Conservation (phyloP, 805 yeast genomes). For the Cyberlindnera nakhonratchasimensis region DNA sequence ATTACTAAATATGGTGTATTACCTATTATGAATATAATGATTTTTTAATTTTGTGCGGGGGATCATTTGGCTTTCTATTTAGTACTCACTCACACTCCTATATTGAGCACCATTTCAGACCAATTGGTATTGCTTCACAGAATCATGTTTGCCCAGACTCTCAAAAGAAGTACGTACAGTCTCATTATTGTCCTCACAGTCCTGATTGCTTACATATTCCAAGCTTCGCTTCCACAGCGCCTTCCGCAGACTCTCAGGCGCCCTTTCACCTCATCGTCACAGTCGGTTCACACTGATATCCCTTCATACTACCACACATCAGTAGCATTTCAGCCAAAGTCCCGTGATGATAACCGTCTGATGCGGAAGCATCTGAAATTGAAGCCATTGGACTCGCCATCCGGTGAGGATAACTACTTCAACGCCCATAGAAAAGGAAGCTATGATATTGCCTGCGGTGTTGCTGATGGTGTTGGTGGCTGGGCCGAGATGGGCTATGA, state of each 20-base stretch:
- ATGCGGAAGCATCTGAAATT: slow-evolving; percentile 28
- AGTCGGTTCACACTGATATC: slow-evolving; percentile 12
- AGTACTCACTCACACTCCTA: neutral
- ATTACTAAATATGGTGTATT: neutral
- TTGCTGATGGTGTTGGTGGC: slow-evolving; percentile 97
- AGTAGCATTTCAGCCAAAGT: slow-evolving; percentile 74
- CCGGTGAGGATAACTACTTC: slow-evolving; percentile 78
- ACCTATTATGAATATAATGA: neutral
- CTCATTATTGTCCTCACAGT: slow-evolving; percentile 14
- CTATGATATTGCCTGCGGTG: slow-evolving; percentile 55
- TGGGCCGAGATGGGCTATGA: slow-evolving; percentile 93
- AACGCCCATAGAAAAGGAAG: slow-evolving; percentile 34
- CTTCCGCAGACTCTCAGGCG: slow-evolving; percentile 8
- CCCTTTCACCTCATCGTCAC: slow-evolving; percentile 18
- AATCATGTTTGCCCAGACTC: slow-evolving; percentile 17
- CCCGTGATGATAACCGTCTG: slow-evolving; percentile 50
- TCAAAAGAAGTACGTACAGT: slow-evolving; percentile 27
- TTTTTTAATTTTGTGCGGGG: neutral
- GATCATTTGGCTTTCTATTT: neutral
- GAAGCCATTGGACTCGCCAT: slow-evolving; percentile 46
- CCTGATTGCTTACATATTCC: slow-evolving; percentile 23
- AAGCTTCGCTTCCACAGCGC: slow-evolving; percentile 9
- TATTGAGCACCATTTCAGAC: too few species aligned
- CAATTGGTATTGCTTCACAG: neutral
- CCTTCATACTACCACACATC: slow-evolving; percentile 49